Base-by-base conservation (phyloP, 2,329 filamentous ascomycete species). In the Phyllosticta citriasiana region DNA sequence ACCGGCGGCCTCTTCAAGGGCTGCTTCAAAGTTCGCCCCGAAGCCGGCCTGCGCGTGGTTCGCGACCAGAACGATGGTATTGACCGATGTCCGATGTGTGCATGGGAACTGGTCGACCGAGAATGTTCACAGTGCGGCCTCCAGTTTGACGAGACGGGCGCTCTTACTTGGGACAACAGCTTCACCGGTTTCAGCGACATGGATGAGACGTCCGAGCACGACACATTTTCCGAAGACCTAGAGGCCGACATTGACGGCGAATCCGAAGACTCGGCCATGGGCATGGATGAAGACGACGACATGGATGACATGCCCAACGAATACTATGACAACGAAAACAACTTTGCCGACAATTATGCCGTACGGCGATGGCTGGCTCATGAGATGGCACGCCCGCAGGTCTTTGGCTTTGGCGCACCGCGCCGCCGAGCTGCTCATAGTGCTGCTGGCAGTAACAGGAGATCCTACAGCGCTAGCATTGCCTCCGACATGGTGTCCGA, bases 1-100 rank as follows among this genome's bases (percentile, higher is more conserved):
- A 77, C 72, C 26, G 81, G 81, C 22, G 86, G 86, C 2, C 72
- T 88, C 4, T 89, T 88, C 73, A 82, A 82, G 64, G 86, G 85
- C 25, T 78, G 77, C 62, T 87, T 86, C 70, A 77, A 74, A 55
- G 67, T 64, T 22, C 65, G 65, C 19, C 60, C 59, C 30, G 60
- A 60, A 12, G 66, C 67, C 53, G 61, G 71, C 71, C 25, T 72
- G 72, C 53, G 58, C 7, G 58, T 50, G 1, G 57, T 61, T n/a
- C 55, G 55, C 40, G 59, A 61, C 8, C 55, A 79, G 35, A 79
- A 80, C 67, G 85, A 88, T 68, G 80, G 81, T 35, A 80, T 88
- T 19, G 74, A 82, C 60, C 79, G 85, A 65, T 89, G 86, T 69
- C 85, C 85, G 1, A 64, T 74, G 2, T 89, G 86, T 71, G 73